Evolutionary conservation across 2,329 filamentous ascomycete genomes (phyloP).

Genomic region (Exophiala spinifera): DNA sequence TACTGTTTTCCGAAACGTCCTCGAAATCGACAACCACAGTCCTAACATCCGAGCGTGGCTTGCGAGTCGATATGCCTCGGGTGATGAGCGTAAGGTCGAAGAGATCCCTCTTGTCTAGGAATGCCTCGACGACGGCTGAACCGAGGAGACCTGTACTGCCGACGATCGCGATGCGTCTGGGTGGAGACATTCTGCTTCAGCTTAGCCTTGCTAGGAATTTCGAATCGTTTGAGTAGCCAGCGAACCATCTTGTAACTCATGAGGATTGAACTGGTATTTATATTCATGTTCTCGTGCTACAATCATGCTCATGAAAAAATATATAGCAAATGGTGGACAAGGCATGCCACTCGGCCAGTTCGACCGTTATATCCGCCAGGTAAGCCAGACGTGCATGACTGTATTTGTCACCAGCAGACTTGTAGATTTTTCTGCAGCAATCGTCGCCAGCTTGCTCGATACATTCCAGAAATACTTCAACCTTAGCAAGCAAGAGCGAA

Average conservation of each 20-base stretch:
- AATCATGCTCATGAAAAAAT: too few species aligned
- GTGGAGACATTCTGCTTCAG: background rate
- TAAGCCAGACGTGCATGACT: constrained; percentile 1
- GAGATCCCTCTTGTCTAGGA: background rate
- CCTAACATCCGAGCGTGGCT: background rate
- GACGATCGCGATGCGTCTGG: background rate
- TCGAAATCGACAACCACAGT: background rate
- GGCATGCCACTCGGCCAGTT: background rate
- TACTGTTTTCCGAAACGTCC: background rate
- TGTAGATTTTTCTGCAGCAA: background rate
- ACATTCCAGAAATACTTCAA: constrained; percentile 9
- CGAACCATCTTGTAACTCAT: too few species aligned
- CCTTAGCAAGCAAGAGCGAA: background rate
- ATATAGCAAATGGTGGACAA: too few species aligned
- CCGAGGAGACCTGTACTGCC: background rate
- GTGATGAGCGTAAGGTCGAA: background rate
- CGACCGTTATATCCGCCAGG: constrained; percentile 1
- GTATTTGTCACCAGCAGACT: background rate
- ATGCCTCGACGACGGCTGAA: background rate
- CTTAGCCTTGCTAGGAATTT: background rate
- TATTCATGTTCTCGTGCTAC: too few species aligned
- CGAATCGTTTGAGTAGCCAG: background rate
- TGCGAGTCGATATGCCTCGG: background rate
- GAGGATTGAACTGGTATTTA: too few species aligned
- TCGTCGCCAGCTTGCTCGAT: background rate